Conservation (phyloP, 495 filamentous ascomycete genomes). For the Lasiosphaeria hispida region DNA sequence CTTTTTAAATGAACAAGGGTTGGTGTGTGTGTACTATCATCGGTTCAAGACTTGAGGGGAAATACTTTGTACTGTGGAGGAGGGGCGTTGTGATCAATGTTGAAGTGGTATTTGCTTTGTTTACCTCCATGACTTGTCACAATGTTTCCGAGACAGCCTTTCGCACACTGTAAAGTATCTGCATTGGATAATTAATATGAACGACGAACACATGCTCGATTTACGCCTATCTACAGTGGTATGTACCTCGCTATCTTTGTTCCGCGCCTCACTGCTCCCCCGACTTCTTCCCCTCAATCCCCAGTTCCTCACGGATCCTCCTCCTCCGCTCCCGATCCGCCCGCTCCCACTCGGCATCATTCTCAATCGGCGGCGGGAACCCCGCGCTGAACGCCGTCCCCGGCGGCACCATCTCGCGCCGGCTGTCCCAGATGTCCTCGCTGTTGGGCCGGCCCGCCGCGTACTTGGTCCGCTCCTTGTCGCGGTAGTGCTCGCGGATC, state of each 20-base stretch:
- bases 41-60: no score
- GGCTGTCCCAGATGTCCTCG: conserved; percentile 86
- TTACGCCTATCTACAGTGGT: conserved; percentile 1
- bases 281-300: conserved; percentile 17
- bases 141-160: no score
- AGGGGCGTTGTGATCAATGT: no score
- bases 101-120: no score
- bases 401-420: conserved; percentile 47
- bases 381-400: conserved; percentile 44
- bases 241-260: conserved; percentile 9
- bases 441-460: conserved; percentile 65
- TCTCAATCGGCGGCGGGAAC: conserved; percentile 52
- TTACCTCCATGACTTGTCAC: no score
- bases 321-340: conserved; percentile 51
- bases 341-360: conserved; percentile 59
- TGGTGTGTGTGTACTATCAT: no score
- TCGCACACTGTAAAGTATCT: no score
- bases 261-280: no score
- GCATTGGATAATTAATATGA: no score
- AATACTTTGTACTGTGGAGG: no score
- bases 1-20: no score
- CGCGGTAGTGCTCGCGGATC: conserved; percentile 66
- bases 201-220: no score
- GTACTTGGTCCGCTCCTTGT: conserved; percentile 69
- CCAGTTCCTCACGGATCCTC: conserved; percentile 29